A percentile compares a stretch with the other conserved stretches of the same genome.
phyloP scores from a whole-genome alignment of 306 rosid genomes.

The Quercus alba region DNA sequence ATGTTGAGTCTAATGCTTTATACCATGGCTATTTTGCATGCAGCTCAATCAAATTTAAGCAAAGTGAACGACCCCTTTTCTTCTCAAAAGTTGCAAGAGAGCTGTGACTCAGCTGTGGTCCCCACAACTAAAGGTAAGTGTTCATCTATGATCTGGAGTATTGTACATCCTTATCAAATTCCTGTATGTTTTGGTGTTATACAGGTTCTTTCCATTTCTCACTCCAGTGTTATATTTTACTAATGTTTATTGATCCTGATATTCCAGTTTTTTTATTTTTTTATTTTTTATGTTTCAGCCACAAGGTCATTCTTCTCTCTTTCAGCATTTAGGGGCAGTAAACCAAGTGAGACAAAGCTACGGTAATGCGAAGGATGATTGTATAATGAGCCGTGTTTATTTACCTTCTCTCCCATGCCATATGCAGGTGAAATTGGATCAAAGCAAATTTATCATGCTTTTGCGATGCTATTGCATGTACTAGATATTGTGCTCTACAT shows the following conservation, averaged over 20 bases:
- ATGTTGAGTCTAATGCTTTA: conserved; percentile 17
- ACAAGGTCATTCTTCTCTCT: conserved; percentile 97
- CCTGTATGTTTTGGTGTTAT: neutral
- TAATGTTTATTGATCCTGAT: conserved; percentile 5
- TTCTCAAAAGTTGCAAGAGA: conserved; percentile 55
- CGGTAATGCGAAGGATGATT: conserved; percentile 26
- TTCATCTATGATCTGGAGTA: conserved; percentile 17
- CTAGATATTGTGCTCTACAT: conserved; percentile 5
- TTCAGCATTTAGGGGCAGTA: conserved; percentile 91
- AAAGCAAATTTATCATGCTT: conserved; percentile 4
- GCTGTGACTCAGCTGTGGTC: conserved; percentile 46
- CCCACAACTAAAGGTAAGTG: conserved; percentile 69
- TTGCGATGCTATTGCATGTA: conserved; percentile 3
- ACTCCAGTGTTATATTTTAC: neutral
- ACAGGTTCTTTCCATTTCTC: conserved; percentile 11
- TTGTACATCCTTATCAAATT: conserved; percentile 8
- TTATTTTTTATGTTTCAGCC: conserved; percentile 48
- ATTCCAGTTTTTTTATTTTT: too few species aligned
- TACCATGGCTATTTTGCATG: conserved; percentile 13
- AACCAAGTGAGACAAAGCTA: conserved; percentile 48
- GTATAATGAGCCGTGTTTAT: neutral
- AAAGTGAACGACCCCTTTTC: conserved; percentile 1
- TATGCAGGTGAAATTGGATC: conserved; percentile 17
- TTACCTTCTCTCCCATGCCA: conserved; percentile 20
- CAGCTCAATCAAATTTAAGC: conserved; percentile 29